Evolutionary conservation across 116 monocot genomes (phyloP).

Genomic region (Zostera marina): DNA sequence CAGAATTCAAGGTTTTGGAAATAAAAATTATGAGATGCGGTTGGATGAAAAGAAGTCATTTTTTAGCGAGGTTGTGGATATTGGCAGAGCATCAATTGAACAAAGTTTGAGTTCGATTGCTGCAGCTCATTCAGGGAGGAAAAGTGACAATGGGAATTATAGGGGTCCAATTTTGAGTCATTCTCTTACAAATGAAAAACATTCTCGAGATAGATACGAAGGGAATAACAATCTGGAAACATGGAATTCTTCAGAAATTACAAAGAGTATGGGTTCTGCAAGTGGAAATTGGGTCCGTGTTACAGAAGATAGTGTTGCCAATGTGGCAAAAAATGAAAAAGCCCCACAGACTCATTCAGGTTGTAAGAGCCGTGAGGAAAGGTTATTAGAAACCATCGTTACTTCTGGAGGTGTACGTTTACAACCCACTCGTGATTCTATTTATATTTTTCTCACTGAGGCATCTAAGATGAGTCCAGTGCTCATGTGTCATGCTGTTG

Average conservation of each 20-base stretch:
- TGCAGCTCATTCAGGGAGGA: conserved; percentile 58
- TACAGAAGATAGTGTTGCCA: conserved; percentile 1
- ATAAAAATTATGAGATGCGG: conserved; percentile 63
- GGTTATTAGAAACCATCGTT: conserved; percentile 84
- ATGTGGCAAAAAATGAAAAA: conserved; percentile 19
- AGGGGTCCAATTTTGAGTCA: conserved; percentile 63
- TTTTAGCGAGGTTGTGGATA: conserved; percentile 77
- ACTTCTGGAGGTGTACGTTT: conserved; percentile 80
- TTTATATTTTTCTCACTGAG: conserved; percentile 71
- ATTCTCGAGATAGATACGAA: conserved; percentile 33
- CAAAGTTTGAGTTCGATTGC: conserved; percentile 69
- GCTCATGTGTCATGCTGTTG: conserved; percentile 61
- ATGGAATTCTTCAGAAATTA: conserved; percentile 26
- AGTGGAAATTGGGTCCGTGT: conserved; percentile 7
- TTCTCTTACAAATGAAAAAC: conserved; percentile 70
- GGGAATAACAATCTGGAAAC: conserved; percentile 28
- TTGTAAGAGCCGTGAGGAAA: conserved; percentile 63
- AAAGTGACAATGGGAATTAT: conserved; percentile 41
- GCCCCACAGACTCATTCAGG: conserved; percentile 19
- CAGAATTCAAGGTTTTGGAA: conserved; percentile 93
- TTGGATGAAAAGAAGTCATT: conserved; percentile 82
- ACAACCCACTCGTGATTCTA: conserved; percentile 92
- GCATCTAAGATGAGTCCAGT: conserved; percentile 58
- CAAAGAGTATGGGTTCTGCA: conserved; percentile 14
- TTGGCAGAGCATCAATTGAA: conserved; percentile 60